These are phyloP conservation scores for Cyberlindnera amylophila DNA, from an alignment of 805 yeast species.

Conservation along the genomic window DNA sequence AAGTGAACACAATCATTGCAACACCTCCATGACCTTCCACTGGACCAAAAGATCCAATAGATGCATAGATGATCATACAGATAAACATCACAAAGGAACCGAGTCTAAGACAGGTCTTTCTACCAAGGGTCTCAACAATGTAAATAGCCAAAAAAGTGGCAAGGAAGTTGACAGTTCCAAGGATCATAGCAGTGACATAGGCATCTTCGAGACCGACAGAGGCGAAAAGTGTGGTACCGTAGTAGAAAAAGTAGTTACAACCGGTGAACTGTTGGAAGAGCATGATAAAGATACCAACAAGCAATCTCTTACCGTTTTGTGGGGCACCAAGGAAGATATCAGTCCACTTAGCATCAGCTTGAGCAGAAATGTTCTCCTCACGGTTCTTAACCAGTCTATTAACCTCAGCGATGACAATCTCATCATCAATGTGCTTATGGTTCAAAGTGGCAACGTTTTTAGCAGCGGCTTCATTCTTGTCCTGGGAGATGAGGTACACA, in stretches of 20 bases:
- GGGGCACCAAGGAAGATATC: constrained; percentile 57
- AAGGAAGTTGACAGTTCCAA: constrained; percentile 54
- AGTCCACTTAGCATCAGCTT: constrained; percentile 32
- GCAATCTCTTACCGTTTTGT: constrained; percentile 43
- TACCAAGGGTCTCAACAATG: constrained; percentile 51
- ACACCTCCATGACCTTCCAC: constrained; percentile 44
- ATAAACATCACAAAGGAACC: constrained; percentile 53
- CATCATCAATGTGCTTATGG: constrained; percentile 42
- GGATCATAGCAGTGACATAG: constrained; percentile 54
- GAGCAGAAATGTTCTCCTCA: constrained; percentile 48
- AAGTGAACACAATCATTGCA: constrained; percentile 61
- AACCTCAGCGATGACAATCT: constrained; percentile 44
- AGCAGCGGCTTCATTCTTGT: constrained; percentile 50
- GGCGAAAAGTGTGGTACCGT: constrained; percentile 59
- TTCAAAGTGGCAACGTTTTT: constrained; percentile 50
- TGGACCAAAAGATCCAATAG: constrained; percentile 54
- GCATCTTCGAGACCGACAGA: constrained; percentile 56
- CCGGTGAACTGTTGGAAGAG: constrained; percentile 61
- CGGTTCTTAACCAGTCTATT: constrained; percentile 41
- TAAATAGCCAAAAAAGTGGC: constrained; percentile 51
- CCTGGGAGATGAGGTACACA: constrained; percentile 44
- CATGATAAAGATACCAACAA: constrained; percentile 58
- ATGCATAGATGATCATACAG: constrained; percentile 57
- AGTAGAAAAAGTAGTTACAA: constrained; percentile 62
- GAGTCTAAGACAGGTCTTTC: constrained; percentile 44